phyloP scores from a whole-genome alignment of 2,329 filamentous ascomycete species.

The Hymenoscyphus salicellus region DNA sequence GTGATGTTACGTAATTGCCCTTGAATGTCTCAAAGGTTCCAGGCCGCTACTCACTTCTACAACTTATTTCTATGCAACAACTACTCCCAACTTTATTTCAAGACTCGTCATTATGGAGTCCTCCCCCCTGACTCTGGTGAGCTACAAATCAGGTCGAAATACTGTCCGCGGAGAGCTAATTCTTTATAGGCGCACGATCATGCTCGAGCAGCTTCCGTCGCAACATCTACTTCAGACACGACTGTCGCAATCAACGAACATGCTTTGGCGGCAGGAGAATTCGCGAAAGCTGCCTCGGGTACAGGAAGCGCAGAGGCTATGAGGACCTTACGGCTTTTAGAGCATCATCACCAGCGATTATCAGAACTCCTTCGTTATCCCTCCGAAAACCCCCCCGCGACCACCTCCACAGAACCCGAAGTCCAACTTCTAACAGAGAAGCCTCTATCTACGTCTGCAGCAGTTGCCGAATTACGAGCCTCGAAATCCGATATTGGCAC shows the following conservation, averaged over 20 bases:
- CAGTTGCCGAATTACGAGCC: conserved; percentile 35
- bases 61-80: not conserved
- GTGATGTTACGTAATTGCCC: conserved; percentile 1
- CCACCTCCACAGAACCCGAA: conserved; percentile 28
- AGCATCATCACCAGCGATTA: conserved; percentile 81
- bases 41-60: not conserved
- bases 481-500: conserved; percentile 34
- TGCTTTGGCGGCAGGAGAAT: conserved; percentile 82
- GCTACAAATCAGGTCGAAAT: conserved; percentile 8
- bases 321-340: conserved; percentile 78
- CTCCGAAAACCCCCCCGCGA: conserved; percentile 30
- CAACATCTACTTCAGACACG: conserved; percentile 66
- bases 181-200: conserved; percentile 74
- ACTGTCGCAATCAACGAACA: conserved; percentile 85
- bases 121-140: conserved; percentile 64
- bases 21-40: not conserved
- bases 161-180: conserved; percentile 22
- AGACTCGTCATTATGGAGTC: conserved; percentile 57
- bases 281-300: conserved; percentile 73
- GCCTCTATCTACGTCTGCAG: conserved; percentile 32
- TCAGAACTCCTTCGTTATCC: conserved; percentile 77
- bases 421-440: conserved; percentile 31
- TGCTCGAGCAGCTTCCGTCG: conserved; percentile 76
- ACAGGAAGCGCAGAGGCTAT: conserved; percentile 71
- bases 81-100: not conserved